Evolutionary conservation across 331 rosid genomes (phyloP), one percentile per base, ranked within the genome.

Genomic region (Quercus tomentella): DNA sequence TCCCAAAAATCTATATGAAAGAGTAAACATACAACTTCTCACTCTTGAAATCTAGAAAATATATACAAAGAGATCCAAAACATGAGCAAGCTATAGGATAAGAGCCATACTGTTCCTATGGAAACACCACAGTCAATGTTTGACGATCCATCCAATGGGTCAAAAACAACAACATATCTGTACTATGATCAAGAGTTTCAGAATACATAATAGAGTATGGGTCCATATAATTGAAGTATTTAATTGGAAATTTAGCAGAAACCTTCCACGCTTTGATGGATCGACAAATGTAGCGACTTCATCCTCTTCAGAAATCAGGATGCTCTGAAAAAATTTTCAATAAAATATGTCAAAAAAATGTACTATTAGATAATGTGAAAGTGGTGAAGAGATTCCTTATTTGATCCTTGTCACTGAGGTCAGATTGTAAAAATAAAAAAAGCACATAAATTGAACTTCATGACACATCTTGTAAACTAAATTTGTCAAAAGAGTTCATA

Each of bases 81-180:
- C 11, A 49, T 22, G 7, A 43, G 35, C 28, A 11, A 23, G 54
- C 15, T 45, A 33, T 10, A 16, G 60, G 77, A 49, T 30, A 72
- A 81, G 76, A 57, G 68, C 56, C 83, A 72, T 82, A 90, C 98
- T 35, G 99, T 95, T 88, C 99, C 99, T n/a, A 92, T 95, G 10
- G 97, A 92, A 87, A 95, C 97, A 0, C 97, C 97, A 51, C 99
- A 93, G 56, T 95, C 97, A 71, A 93, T 95, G 91, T 95, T 95
- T 52, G 97, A 93, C 74, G 99, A 95, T 54, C 99, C 99, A 81
- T 95, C 99, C 91, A 95, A 77, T 4, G 97, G 99, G 81, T 92
- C 97, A 71, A 93, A 95, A 45, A 87, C 97, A 82, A 93, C 97
- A 72, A 90, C 77, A 80, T 93, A 95, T 86, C 98, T 92, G 86